Base-by-base conservation (phyloP, 2,329 filamentous ascomycete species). In the Penicillium crustosum region DNA sequence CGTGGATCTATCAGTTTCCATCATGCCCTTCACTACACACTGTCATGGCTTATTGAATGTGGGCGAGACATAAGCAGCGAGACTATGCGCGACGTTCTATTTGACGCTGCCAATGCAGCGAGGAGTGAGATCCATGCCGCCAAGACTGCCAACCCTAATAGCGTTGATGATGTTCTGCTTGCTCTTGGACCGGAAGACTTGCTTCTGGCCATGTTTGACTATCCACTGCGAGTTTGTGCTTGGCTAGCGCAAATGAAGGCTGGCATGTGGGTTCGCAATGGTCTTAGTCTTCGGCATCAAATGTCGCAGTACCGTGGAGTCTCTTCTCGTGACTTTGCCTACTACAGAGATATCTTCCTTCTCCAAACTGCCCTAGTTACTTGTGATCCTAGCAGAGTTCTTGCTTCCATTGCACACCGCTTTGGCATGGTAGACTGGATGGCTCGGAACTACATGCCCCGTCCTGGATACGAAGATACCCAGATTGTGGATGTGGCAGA, bases 171-270 rank as follows among this genome's bases (percentile, higher is more conserved):
- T 65, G 83, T 84, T 60, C 55, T 67, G 25, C 58, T 67, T 33
- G 31, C 67, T 39, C 65, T 77, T 27, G 79, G 79, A 0, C 78
- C 88, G 0, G 90, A 96, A 67, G 91, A 96, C 71, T 88, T 93
- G 68, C 80, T 96, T 23, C 87, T 96, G 73, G 88, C 90, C 2
- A 86, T 92, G 51, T 96, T 99, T 68, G 94, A 99, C 73, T 96
- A 91, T 68, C 93, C 95, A 0, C 81, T 99, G 4, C 85, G 95
- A 52, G 93, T 97, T 0, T 97, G 92, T 72, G 92, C 91, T 21
- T 99, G 94, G 94, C 81, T 99, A 33, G 90, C 94, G 6, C 95
- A 99, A 78, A 97, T 99, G 86, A 96, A 96, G 74, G 92, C 93
- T 19, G 91, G 92, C 51, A 96, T 97, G 87, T 99, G 95, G 94